Evolutionary conservation across 73 alveolate species (phyloP).

Genomic region (Paraurostyla sp.): DNA sequence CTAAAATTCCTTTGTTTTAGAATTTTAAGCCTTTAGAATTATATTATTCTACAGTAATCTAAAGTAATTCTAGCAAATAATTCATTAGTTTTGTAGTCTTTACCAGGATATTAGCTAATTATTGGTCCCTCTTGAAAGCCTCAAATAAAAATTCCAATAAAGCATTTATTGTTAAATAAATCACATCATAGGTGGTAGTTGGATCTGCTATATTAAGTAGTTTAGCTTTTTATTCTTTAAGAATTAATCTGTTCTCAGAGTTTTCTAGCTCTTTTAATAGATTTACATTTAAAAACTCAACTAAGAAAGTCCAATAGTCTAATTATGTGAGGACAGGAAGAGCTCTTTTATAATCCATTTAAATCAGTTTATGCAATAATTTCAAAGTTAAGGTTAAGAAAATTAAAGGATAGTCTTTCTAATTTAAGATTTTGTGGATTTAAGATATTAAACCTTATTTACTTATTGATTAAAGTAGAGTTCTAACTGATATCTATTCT

Average conservation of each 20-base stretch:
- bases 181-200: neutral
- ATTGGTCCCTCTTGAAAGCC: constrained; percentile 44
- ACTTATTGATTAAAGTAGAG: neutral
- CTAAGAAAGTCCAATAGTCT: constrained; percentile 67
- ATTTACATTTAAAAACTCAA: constrained; percentile 13
- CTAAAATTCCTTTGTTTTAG: neutral
- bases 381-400: constrained; percentile 38
- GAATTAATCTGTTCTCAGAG: constrained; percentile 20
- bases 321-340: constrained; percentile 49
- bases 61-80: neutral
- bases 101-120: constrained; percentile 40
- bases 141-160: constrained; percentile 31
- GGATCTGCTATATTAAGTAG: neutral
- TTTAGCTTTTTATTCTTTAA: neutral
- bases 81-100: constrained; percentile 53
- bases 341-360: constrained; percentile 55
- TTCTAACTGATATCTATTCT: neutral
- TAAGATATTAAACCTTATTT: constrained; percentile 44
- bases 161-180: neutral
- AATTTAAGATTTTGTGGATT: constrained; percentile 29
- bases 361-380: constrained; percentile 12
- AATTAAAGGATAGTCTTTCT: constrained; percentile 48
- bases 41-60: constrained; percentile 1
- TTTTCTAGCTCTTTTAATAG: neutral
- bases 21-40: neutral